Evolutionary conservation across 2,329 filamentous ascomycete genomes (phyloP), one percentile per base, ranked within the genome.

Genomic region (Davidsoniella eucalypti): DNA sequence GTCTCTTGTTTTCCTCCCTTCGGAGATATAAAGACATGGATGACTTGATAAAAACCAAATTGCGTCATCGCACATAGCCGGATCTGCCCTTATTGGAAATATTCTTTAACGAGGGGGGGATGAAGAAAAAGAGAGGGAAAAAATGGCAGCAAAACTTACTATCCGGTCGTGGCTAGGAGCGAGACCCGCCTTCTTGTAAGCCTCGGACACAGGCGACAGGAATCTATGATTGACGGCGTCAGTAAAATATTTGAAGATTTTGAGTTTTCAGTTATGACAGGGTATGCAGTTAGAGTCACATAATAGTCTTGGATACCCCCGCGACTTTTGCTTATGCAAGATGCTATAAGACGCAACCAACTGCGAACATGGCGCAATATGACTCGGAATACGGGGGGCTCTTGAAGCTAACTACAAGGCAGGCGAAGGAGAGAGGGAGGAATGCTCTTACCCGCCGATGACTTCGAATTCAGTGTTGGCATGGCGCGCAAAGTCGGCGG

Each of bases 401-500:
- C n/a, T 14, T 10, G 16, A 29, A 21, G 9, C 21, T 23, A 23
- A 23, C 21, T 23, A 18, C 18, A 44, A n/a, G n/a, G 42, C 8
- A 14, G 2, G 12, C 17, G 3, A n/a, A 18, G 14, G 17, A 44
- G 33, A 90, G 69, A 16, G 14, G 36, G 9, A 18, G 26, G 7
- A 17, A 17, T 29, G 14, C 26, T 40, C 51, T 62, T 90, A 94
- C 48, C 85, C 87, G 54, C 85, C 88, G 42, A 94, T 73, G 33
- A 95, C 78, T 63, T 95, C 87, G 61, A 84, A 95, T 49, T 84
- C 69, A 21, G 52, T 55, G 38, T 55, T 55, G 18, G 52, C 52
- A 50, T 55, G 52, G 25, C 80, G 79, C 57, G 80, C 80, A 64
- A 83, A 88, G 65, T 92, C 84, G 57, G 79, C 76, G 1, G 84